A percentile compares a stretch with the other conserved stretches of the same genome.
These are phyloP conservation scores for Penicillium chermesinum DNA, from an alignment of 495 filamentous ascomycete species.

Conservation along the genomic window DNA sequence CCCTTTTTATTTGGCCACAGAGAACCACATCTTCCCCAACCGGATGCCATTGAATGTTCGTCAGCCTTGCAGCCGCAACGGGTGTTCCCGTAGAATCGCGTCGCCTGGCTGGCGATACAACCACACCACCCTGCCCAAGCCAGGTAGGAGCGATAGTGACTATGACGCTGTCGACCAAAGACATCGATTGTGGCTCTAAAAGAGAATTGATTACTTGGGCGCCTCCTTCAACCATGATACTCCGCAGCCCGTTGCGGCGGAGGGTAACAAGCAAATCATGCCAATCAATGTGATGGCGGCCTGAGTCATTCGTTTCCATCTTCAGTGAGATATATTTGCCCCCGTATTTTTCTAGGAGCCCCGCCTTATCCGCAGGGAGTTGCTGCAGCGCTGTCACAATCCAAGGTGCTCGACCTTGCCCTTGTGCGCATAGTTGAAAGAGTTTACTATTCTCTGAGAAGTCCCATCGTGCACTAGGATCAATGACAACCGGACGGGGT, in stretches of 20 bases:
- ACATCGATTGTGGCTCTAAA: conserved; percentile 47
- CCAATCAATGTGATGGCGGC: conserved; percentile 50
- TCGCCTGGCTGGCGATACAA: conserved; percentile 55
- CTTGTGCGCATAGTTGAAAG: conserved; percentile 53
- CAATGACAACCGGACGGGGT: conserved; percentile 74
- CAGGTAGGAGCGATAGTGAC: conserved; percentile 83
- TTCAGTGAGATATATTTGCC: conserved; percentile 39
- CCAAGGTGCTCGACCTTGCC: conserved; percentile 64
- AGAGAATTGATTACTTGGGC: conserved; percentile 73
- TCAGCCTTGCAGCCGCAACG: conserved; percentile 54
- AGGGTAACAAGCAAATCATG: conserved; percentile 51
- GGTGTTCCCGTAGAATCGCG: conserved; percentile 37
- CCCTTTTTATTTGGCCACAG: conserved; percentile 50
- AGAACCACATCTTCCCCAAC: conserved; percentile 76
- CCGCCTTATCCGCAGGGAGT: conserved; percentile 20
- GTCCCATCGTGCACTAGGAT: conserved; percentile 65
- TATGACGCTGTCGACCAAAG: conserved; percentile 68
- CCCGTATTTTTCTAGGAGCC: conserved; percentile 38
- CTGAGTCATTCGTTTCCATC: conserved; percentile 10
- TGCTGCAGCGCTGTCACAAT: conserved; percentile 47
- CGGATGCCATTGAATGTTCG: conserved; percentile 64
- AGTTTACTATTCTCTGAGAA: conserved; percentile 56
- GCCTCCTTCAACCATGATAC: conserved; percentile 88
- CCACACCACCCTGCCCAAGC: conserved; percentile 73
- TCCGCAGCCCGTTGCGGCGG: conserved; percentile 52